Evolutionary conservation across 177 flowering plant genomes (phyloP), one percentile per base, ranked within the genome.

Genomic region (Vitis hybrid): DNA sequence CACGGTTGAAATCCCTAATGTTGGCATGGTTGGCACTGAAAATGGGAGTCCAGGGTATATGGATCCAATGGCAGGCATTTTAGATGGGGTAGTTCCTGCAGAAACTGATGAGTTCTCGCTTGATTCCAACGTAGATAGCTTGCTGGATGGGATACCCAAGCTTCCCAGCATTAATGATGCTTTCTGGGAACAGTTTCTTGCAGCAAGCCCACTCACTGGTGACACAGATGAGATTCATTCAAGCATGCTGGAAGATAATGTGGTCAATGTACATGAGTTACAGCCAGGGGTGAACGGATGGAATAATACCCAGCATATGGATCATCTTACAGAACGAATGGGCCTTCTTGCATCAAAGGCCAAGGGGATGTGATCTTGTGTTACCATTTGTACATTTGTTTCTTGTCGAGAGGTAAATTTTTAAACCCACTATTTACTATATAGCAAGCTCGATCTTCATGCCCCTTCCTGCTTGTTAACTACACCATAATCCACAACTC

Each of bases 161-260:
- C 82, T 82, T 66, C 85, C 85, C 3, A 82, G 85, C 33, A 88
- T 89, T 59, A 84, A 81, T 77, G 92, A 90, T 74, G 66, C 17
- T 19, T 90, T 89, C 77, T 94, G 98, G 98, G 97, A 94, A 74
- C 84, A 87, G 62, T 84, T 87, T 73, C 82, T 85, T 65, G 38
- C 84, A 10, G 64, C 71, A 3, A 83, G 81, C 71, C 82, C 86
- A 5, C 70, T 77, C 1, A 49, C 62, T 64, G 89, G 75, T 49
- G 86, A 78, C 44, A 71, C 82, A 9, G 86, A 84, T 52, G 90
- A 83, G 76, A 75, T 80, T 13, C 56, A 62, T 61, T 75, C 80
- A n/a, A 73, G 71, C 33, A 52, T 65, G 9, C 38, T 73, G 61
- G 84, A 77, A 60, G 76, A 56, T 56, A 74, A 64, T 14, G 18